A percentile compares a stretch with the other conserved stretches of the same genome.
phyloP scores from a whole-genome alignment of 1,284 basidiomycete species.

The Puccinia coronata region DNA sequence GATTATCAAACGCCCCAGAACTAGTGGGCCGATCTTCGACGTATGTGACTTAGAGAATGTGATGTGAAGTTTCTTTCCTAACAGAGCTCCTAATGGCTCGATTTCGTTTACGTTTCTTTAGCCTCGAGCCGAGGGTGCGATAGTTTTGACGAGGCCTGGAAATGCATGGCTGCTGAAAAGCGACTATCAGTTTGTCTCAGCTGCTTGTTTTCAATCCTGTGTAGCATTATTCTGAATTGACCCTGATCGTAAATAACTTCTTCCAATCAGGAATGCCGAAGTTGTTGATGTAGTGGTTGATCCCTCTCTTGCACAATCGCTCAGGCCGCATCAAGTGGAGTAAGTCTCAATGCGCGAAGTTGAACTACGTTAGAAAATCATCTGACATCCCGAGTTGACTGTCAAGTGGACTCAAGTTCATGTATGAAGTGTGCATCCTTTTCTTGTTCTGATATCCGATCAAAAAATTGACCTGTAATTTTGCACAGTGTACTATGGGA shows the following conservation, averaged over 20 bases:
- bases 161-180: constrained; percentile 68
- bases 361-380: constrained; percentile 24
- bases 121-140: constrained; percentile 71
- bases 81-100: neutral
- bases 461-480: neutral
- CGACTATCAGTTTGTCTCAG: constrained; percentile 63
- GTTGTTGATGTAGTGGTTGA: constrained; percentile 90
- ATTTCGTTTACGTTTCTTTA: constrained; percentile 59
- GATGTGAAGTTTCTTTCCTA: neutral
- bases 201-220: constrained; percentile 56
- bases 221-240: constrained; percentile 51
- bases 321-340: constrained; percentile 91
- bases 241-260: neutral
- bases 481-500: constrained; percentile 77
- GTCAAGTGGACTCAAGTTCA: constrained; percentile 65
- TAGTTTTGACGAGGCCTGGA: constrained; percentile 81
- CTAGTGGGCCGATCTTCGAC: constrained; percentile 15
- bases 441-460: neutral
- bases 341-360: constrained; percentile 58
- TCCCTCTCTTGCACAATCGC: constrained; percentile 72
- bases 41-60: neutral
- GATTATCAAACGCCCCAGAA: constrained; percentile 16
- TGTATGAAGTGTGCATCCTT: constrained; percentile 69
- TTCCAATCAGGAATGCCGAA: constrained; percentile 56
- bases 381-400: constrained; percentile 3